Evolutionary conservation across 352 stramenopile genomes (phyloP), one percentile per base, ranked within the genome.

Genomic region (Pythium pyrilobum): DNA sequence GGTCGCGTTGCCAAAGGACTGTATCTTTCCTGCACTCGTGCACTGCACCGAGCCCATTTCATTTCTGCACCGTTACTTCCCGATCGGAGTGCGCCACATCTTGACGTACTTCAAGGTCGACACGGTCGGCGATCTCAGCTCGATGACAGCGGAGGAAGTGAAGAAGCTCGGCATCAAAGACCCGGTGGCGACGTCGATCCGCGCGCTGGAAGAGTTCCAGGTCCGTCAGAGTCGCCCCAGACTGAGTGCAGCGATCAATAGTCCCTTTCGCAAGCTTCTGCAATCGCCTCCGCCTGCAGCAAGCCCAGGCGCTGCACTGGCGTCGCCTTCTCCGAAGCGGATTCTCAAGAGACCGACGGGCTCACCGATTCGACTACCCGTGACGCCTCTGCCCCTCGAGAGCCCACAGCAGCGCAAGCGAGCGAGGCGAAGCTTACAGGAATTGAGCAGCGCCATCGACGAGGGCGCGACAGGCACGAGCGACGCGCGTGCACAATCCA

Each of bases 81-180:
- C 81, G 1, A 59, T 81, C 21, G 62, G 49, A 5, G 85, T 89
- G 41, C 62, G 75, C 16, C 67, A 59, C 20, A 71, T 90, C 36
- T 76, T 82, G 27, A 69, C 66, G 18, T 84, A 82, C 11, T 78
- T 81, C 65, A 83, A 86, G 44, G 72, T 92, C 44, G 72, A 77
- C 29, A 89, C 79, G 0, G 71, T 92, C 25, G 77, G 81, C 21
- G 73, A 92, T 58, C 49, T 89, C 46, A 84, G 74, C 44, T 56
- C 67, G 0, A 72, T 82, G 53, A 45, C 62, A 0, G 34, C 74
- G 12, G 63, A 75, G 33, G 74, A 79, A 50, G 69, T 92, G 23
- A 71, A 67, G 34, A 72, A 69, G 20, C 77, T 92, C 32, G 77
- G 70, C 2, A 59, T 89, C 6, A 85, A 85, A 41, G 75, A 89